phyloP scores from a whole-genome alignment of 805 yeast species.

The Cyberlindnera xylosilytica region DNA sequence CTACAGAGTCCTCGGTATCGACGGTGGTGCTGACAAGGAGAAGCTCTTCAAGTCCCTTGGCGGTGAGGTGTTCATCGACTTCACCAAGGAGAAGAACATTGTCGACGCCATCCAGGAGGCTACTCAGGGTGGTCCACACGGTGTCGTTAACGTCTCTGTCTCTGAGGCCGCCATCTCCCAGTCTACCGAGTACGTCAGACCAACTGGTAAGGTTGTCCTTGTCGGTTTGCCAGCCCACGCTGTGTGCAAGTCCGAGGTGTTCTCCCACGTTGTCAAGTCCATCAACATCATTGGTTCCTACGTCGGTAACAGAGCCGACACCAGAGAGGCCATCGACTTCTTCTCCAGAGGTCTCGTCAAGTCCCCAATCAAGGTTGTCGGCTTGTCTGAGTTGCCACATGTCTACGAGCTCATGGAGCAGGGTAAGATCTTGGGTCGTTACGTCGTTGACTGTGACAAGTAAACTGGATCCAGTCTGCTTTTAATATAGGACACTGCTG shows the following conservation, averaged over 20 bases:
- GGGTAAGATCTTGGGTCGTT: constrained; percentile 85
- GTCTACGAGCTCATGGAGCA: constrained; percentile 78
- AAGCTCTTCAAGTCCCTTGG: constrained; percentile 53
- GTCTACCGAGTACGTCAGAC: constrained; percentile 52
- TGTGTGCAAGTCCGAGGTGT: constrained; percentile 47
- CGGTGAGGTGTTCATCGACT: constrained; percentile 64
- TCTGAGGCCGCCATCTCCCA: constrained; percentile 51
- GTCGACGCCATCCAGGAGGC: constrained; percentile 45
- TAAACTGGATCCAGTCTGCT: too few species aligned
- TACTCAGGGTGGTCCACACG: constrained; percentile 68
- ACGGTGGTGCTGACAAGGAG: constrained; percentile 71
- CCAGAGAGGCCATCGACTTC: constrained; percentile 77
- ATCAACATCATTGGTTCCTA: constrained; percentile 66
- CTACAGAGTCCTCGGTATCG: constrained; percentile 66
- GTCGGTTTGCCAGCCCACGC: constrained; percentile 67
- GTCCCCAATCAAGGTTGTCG: constrained; percentile 73
- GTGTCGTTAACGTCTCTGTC: constrained; percentile 38
- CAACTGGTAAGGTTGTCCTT: constrained; percentile 56
- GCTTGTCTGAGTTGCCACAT: constrained; percentile 65
- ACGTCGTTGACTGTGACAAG: constrained; percentile 29
- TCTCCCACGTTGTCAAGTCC: constrained; percentile 53
- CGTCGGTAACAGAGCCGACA: constrained; percentile 87
- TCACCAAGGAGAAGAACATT: constrained; percentile 48
- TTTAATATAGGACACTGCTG: too few species aligned
- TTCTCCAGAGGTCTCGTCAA: constrained; percentile 66